Conservation (phyloP, 805 yeast genomes). For the Komagataella mondaviorum region DNA sequence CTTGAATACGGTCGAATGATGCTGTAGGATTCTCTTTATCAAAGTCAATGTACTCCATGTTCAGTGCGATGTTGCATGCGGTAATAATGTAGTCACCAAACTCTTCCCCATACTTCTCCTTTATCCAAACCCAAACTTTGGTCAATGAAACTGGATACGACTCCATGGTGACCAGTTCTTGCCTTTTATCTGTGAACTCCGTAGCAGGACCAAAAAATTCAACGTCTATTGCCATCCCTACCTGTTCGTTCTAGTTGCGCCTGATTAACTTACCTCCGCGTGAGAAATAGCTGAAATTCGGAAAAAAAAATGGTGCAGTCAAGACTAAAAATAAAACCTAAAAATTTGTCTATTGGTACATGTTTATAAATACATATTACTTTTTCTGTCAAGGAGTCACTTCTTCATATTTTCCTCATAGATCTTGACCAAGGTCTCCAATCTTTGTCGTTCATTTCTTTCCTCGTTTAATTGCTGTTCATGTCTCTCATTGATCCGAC, state of each 20-base stretch:
- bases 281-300: background rate
- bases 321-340: background rate
- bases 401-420: conserved; percentile 1
- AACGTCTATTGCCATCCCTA: conserved; percentile 5
- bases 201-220: conserved; percentile 20
- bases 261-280: background rate
- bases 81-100: conserved; percentile 10
- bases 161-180: background rate
- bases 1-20: background rate
- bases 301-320: background rate
- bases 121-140: background rate
- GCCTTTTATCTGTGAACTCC: conserved; percentile 9
- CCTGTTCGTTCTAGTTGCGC: background rate
- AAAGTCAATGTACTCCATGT: conserved; percentile 13
- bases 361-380: background rate
- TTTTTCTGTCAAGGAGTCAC: background rate
- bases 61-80: conserved; percentile 14
- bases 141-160: background rate
- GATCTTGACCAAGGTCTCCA: conserved; percentile 23
- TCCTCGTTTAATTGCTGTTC: conserved; percentile 47
- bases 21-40: conserved; percentile 4
- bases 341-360: background rate
- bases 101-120: background rate
- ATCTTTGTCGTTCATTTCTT: conserved; percentile 31
- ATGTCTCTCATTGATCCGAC: conserved; percentile 46